Base-by-base conservation (phyloP, 2,329 filamentous ascomycete species). In the Mollisiaceae sp. region DNA sequence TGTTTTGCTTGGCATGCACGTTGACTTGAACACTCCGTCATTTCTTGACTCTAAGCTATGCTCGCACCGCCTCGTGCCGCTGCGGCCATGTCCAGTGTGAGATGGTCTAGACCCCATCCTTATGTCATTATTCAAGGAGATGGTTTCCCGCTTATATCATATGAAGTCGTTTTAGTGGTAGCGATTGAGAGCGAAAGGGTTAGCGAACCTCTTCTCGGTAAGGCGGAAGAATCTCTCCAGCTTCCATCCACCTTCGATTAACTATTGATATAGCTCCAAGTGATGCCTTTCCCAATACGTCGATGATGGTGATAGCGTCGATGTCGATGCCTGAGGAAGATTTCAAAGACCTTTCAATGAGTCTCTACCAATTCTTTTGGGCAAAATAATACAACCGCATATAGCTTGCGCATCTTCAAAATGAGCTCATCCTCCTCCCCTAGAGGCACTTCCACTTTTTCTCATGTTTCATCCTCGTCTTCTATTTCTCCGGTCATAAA, bases 161-260 rank as follows among this genome's bases (percentile, higher is more conserved):
- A 54, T 54, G 50, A 8, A 32, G 22, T 4, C 32, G 24, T 11
- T 12, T 54, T 11, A 3, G 22, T 32, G 50, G 50, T 54, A 54
- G 50, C 22, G 50, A 54, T 5, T 2, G 4, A 24, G 11, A 18
- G 24, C 50, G 24, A 27, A 35, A 54, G 1, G 50, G 4, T 35
- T 54, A 54, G 50, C 50, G 24, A 54, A 8, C 50, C 50, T 24
- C 50, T 27, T 54, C 32, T 27, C 20, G 20, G 47, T 18, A 52
- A 52, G 22, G 47, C 18, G 47, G 47, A 14, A 52, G 47, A 24
- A 52, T 4, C 24, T 52, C 22, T 27, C 47, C 22, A 27, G 15
- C 47, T 52, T 52, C 47, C 22, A 52, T 8, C 20, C 5, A 6
- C 20, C 47, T 52, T 52, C 47, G 20, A 52, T 52, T 32, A 32